These are phyloP conservation scores for Citrus mangshanensis DNA, from an alignment of 345 rosid species.

Conservation along the genomic window DNA sequence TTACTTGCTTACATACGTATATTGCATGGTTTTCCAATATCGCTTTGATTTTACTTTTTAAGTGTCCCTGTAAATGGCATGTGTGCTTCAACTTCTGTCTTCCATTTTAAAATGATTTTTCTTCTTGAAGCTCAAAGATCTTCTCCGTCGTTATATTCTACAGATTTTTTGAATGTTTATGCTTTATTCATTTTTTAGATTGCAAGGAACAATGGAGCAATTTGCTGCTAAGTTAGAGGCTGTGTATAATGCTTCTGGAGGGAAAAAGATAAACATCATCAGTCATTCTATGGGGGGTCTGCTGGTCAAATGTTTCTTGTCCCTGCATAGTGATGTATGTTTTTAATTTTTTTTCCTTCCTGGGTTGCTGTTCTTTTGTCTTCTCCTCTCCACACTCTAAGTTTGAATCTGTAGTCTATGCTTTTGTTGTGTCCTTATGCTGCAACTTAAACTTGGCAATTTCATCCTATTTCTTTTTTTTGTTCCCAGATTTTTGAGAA, in stretches of 20 bases:
- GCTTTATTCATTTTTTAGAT: constrained; percentile 39
- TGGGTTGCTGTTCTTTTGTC: neutral
- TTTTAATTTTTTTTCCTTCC: neutral
- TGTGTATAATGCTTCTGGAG: constrained; percentile 76
- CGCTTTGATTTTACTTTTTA: neutral
- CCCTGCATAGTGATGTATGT: constrained; percentile 71
- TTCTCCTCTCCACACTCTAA: neutral
- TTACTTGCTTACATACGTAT: neutral
- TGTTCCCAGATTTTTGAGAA: constrained; percentile 69
- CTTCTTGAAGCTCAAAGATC: neutral
- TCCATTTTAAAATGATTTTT: neutral
- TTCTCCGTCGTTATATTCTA: neutral
- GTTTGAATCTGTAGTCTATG: neutral
- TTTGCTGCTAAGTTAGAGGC: constrained; percentile 69
- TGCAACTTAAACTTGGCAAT: neutral
- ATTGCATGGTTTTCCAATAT: neutral
- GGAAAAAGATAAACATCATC: constrained; percentile 78
- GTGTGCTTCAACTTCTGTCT: neutral
- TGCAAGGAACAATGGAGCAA: constrained; percentile 63
- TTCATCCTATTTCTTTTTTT: neutral
- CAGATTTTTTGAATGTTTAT: neutral
- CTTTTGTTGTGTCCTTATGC: neutral
- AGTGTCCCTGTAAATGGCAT: neutral
- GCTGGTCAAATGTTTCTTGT: constrained; percentile 90
- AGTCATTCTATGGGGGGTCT: constrained; percentile 99